Percentiles rank a stretch among this genome's conserved stretches.
These are phyloP conservation scores for Dioscorea dumetorum DNA, from an alignment of 106 monocot genomes.

Conservation along the genomic window DNA sequence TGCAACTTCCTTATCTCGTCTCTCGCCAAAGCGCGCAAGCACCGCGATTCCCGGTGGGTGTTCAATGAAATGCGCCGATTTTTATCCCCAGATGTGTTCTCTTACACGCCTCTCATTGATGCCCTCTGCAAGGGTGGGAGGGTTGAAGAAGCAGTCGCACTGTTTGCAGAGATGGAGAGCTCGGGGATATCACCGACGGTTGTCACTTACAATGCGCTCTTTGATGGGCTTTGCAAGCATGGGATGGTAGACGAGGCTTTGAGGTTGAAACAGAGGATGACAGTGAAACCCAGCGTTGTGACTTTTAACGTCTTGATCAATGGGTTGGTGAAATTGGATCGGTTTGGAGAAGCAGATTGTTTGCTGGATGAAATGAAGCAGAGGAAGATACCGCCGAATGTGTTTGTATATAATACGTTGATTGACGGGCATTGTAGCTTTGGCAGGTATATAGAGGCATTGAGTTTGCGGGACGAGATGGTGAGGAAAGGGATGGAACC, in stretches of 20 bases:
- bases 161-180: conserved; percentile 67
- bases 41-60: conserved; percentile 27
- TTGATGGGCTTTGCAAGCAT: conserved; percentile 74
- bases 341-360: conserved; percentile 30
- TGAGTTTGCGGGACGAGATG: conserved; percentile 63
- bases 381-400: conserved; percentile 52
- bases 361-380: conserved; percentile 62
- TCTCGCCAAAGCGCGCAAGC: conserved; percentile 15
- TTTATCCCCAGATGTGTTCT: conserved; percentile 42
- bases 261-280: conserved; percentile 56
- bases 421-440: conserved; percentile 63
- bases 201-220: conserved; percentile 70
- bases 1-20: conserved; percentile 49
- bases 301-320: conserved; percentile 65
- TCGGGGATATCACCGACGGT: conserved; percentile 35
- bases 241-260: conserved; percentile 49
- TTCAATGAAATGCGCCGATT: conserved; percentile 58
- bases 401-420: conserved; percentile 67
- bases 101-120: conserved; percentile 60
- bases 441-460: conserved; percentile 30
- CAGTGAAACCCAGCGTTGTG: conserved; percentile 35
- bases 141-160: conserved; percentile 29
- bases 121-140: conserved; percentile 45
- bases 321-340: conserved; percentile 45
- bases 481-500: conserved; percentile 44